Percentiles rank a stretch among this genome's conserved stretches.
These are phyloP conservation scores for Venturiaceae sp. DNA, from an alignment of 2,329 filamentous ascomycete genomes.

Conservation along the genomic window DNA sequence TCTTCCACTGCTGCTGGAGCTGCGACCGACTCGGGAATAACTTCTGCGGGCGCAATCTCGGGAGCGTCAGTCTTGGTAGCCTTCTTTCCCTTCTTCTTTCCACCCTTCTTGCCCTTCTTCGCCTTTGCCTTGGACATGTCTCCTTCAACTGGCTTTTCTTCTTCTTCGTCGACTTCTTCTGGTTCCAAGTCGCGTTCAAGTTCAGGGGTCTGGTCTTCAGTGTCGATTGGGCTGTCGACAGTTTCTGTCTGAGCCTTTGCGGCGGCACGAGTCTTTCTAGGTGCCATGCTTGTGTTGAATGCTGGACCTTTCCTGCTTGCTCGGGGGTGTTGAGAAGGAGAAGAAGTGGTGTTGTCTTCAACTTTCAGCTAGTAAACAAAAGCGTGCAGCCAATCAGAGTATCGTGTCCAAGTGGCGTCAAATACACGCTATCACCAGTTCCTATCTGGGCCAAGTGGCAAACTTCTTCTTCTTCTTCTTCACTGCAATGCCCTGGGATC, in stretches of 20 bases:
- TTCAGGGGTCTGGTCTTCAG: background rate
- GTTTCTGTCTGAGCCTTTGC: background rate
- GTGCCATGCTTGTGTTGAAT: background rate
- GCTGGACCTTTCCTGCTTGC: background rate
- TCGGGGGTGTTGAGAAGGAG: background rate
- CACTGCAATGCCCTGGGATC: too few species aligned
- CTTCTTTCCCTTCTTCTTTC: background rate
- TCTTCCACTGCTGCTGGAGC: background rate
- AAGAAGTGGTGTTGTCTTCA: background rate
- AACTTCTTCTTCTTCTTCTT: too few species aligned
- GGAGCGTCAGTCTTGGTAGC: background rate
- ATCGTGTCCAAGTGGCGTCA: background rate
- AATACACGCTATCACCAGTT: background rate
- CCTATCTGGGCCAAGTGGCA: too few species aligned
- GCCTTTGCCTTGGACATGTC: background rate
- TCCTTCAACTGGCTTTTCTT: background rate
- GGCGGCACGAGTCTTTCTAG: background rate
- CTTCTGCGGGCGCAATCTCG: background rate
- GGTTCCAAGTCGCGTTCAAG: background rate
- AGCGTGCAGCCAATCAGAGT: background rate
- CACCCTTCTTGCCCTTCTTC: constrained; percentile 1
- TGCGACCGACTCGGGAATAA: background rate
- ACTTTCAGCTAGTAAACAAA: background rate
- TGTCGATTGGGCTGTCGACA: background rate
- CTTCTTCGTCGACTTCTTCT: background rate